Conservation (phyloP, 2,329 filamentous ascomycete species). For the Xylaria sp. region DNA sequence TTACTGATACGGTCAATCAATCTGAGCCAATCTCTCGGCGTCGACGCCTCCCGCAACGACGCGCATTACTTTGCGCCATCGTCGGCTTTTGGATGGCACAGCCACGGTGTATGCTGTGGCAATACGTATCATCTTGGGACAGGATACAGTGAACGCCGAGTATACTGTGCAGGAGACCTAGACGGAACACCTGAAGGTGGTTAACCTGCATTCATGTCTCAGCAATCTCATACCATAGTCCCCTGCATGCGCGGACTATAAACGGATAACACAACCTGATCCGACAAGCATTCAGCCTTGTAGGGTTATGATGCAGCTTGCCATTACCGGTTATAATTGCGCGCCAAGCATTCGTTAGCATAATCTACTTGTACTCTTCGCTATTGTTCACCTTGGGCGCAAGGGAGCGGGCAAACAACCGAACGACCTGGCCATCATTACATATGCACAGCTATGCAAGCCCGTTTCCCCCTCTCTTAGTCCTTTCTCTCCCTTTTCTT, state of each 20-base stretch:
- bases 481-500: background rate
- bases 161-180: background rate
- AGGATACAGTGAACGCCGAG: background rate
- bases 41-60: conserved; percentile 1
- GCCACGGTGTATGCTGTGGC: conserved; percentile 12
- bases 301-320: conserved; percentile 18
- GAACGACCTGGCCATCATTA: background rate
- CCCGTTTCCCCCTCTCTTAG: background rate
- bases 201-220: background rate
- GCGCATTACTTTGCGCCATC: background rate
- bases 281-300: conserved; percentile 25
- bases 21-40: conserved; percentile 5
- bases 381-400: background rate
- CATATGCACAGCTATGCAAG: conserved; percentile 8
- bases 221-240: background rate
- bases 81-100: conserved; percentile 4
- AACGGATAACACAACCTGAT: conserved; percentile 7
- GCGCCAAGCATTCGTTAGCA: conserved; percentile 20
- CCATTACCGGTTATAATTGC: conserved; percentile 9
- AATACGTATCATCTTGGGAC: background rate
- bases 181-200: background rate
- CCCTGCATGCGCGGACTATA: conserved; percentile 1
- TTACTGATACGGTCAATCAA: conserved; percentile 14
- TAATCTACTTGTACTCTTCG: background rate
- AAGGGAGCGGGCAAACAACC: conserved; percentile 4